Conservation (phyloP, 1,139 yeast species). For the Pichia sp. region DNA sequence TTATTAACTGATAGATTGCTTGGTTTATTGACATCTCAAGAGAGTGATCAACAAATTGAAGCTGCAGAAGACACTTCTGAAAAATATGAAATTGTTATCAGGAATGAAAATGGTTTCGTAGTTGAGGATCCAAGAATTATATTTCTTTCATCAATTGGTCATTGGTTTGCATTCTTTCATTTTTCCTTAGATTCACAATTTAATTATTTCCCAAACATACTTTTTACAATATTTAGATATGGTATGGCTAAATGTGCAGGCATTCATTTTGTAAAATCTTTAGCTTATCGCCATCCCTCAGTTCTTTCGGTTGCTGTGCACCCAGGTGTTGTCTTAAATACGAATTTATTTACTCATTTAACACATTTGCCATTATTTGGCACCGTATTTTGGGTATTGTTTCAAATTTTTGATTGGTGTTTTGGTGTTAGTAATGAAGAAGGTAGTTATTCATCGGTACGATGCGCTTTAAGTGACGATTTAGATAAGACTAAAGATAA, state of each 20-base stretch:
- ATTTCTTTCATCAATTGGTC: slow-evolving; percentile 66
- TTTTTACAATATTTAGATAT: slow-evolving; percentile 75
- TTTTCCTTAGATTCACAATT: slow-evolving; percentile 48
- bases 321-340: slow-evolving; percentile 81
- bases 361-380: slow-evolving; percentile 75
- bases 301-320: slow-evolving; percentile 64
- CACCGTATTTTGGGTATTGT: slow-evolving; percentile 58
- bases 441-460: slow-evolving; percentile 62
- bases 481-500: slow-evolving; percentile 49
- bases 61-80: not conserved
- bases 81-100: not conserved
- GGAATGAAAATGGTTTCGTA: slow-evolving; percentile 6
- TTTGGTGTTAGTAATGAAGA: slow-evolving; percentile 69
- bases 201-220: slow-evolving; percentile 53
- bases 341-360: slow-evolving; percentile 69
- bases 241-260: slow-evolving; percentile 77
- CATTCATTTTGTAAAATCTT: slow-evolving; percentile 63
- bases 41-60: slow-evolving; percentile 2
- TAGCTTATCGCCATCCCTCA: slow-evolving; percentile 62
- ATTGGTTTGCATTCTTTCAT: slow-evolving; percentile 47
- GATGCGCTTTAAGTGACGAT: slow-evolving; percentile 54
- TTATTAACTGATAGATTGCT: slow-evolving; percentile 58
- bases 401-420: slow-evolving; percentile 59
- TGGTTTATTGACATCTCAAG: slow-evolving; percentile 42
- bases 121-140: slow-evolving; percentile 50